Conservation (phyloP, 2,329 filamentous ascomycete species). For the Exophiala calicioides region DNA sequence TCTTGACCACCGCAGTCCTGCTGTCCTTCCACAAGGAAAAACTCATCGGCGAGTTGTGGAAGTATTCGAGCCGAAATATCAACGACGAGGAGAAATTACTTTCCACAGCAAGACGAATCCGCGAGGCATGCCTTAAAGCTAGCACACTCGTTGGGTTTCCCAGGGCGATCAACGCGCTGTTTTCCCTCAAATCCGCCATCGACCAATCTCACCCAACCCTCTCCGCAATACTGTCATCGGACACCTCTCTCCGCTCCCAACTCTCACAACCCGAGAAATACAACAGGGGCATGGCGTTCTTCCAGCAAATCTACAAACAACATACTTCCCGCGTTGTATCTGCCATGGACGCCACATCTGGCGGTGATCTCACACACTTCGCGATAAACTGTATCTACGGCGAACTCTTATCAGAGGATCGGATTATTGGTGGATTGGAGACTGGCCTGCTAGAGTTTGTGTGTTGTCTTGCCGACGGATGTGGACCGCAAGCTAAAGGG, state of each 20-base stretch:
- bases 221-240: slow-evolving; percentile 18
- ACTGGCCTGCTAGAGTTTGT: slow-evolving; percentile 36
- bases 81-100: slow-evolving; percentile 15
- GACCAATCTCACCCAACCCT: slow-evolving; percentile 22
- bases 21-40: slow-evolving; percentile 34
- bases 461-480: slow-evolving; percentile 34
- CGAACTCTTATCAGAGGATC: slow-evolving; percentile 33
- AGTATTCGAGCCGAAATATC: slow-evolving; percentile 24
- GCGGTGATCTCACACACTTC: slow-evolving; percentile 34
- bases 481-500: slow-evolving; percentile 35
- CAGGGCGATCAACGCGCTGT: slow-evolving; percentile 34
- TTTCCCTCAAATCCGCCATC: slow-evolving; percentile 31
- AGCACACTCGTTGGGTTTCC: slow-evolving; percentile 36
- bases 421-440: slow-evolving; percentile 31
- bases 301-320: slow-evolving; percentile 33
- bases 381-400: slow-evolving; percentile 35
- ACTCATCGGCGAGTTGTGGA: slow-evolving; percentile 32
- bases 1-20: slow-evolving; percentile 32
- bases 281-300: slow-evolving; percentile 33
- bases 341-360: slow-evolving; percentile 32
- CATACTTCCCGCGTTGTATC: slow-evolving; percentile 32
- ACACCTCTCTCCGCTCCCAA: slow-evolving; percentile 28
- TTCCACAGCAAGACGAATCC: slow-evolving; percentile 30
- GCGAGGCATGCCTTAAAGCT: slow-evolving; percentile 34
- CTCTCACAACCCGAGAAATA: slow-evolving; percentile 25